Conservation (phyloP, 768 basidiomycete genomes). For the Russula dissimulans region DNA sequence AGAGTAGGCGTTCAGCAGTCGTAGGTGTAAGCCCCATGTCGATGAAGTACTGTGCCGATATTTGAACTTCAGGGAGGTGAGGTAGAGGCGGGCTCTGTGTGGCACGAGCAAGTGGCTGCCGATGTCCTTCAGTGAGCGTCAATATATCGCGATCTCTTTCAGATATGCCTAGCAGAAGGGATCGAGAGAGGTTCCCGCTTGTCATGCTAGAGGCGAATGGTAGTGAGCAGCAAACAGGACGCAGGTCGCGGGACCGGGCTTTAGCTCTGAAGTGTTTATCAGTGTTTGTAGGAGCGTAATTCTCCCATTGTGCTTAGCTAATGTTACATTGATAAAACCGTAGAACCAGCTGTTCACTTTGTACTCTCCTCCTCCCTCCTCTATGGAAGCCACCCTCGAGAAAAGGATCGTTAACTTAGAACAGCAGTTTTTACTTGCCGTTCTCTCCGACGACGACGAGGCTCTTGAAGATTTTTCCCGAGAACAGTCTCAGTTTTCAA, state of each 20-base stretch:
- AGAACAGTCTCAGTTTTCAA: neutral
- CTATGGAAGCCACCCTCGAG: slow-evolving; percentile 1
- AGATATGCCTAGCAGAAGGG: neutral
- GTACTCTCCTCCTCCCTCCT: neutral
- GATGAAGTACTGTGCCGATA: neutral
- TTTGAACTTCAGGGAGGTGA: neutral
- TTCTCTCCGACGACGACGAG: neutral
- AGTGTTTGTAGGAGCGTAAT: neutral
- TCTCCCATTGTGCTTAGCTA: slow-evolving; percentile 7
- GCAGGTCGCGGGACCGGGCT: too few species aligned
- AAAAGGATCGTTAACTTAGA: neutral
- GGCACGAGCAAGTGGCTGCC: neutral
- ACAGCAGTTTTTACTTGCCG: slow-evolving; percentile 1
- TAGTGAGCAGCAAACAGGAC: too few species aligned
- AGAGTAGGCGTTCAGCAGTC: neutral
- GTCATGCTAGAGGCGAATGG: too few species aligned
- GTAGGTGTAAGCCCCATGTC: neutral
- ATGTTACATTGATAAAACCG: too few species aligned
- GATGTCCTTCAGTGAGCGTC: neutral
- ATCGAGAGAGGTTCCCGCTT: too few species aligned
- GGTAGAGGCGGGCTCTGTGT: neutral
- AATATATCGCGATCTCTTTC: neutral
- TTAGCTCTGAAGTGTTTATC: too few species aligned
- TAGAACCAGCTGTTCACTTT: neutral
- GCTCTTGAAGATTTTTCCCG: neutral